Evolutionary conservation across 306 rosid genomes (phyloP).

Genomic region (Gleditsia sinensis): DNA sequence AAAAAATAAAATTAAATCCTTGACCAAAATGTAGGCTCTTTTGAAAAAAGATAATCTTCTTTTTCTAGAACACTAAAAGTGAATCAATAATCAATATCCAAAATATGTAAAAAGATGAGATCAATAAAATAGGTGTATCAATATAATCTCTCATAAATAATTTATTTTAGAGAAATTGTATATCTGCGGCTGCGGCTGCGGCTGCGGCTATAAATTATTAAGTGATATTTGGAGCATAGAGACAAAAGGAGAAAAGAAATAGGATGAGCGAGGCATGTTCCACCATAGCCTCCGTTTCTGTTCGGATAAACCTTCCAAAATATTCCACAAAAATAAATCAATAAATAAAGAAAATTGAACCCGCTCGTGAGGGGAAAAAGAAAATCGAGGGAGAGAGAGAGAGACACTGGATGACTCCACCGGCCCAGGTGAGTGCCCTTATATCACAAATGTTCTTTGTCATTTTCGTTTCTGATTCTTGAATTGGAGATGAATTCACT

Average conservation of each 20-base stretch:
- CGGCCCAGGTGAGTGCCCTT: constrained; percentile 22
- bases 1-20: no score
- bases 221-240: neutral
- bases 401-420: neutral
- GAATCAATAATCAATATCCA: no score
- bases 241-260: constrained; percentile 32
- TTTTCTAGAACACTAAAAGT: no score
- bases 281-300: constrained; percentile 41
- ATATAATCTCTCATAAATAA: no score
- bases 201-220: neutral
- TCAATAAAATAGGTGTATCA: no score
- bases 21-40: no score
- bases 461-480: neutral
- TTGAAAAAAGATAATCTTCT: no score
- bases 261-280: constrained; percentile 40
- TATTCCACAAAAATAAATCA: constrained; percentile 22
- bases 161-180: no score
- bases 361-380: neutral
- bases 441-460: neutral
- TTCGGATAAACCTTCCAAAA: constrained; percentile 41
- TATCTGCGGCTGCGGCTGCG: no score
- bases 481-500: neutral
- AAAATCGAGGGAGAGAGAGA: neutral
- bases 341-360: neutral
- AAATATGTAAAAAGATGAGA: no score